Base-by-base conservation (phyloP, 2,329 filamentous ascomycete genomes). In the Plenodomus biglobosus region DNA sequence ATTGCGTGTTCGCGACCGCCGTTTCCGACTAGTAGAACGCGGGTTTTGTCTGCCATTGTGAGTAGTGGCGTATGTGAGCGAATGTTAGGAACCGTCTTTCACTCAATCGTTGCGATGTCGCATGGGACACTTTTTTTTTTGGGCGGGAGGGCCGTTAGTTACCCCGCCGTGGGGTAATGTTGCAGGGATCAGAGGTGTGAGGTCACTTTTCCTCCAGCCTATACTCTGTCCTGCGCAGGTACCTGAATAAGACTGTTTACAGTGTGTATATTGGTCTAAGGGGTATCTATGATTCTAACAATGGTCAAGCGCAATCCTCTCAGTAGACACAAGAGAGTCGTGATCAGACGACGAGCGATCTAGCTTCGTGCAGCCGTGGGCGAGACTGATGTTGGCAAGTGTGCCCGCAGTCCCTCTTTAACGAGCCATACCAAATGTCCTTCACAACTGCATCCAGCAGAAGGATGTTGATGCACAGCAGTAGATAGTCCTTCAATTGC, bases 1-100 rank as follows among this genome's bases (percentile, higher is more conserved):
- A 96, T 82, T 39, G 92, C 90, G 75, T 97, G 91, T 76, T 99
- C 94, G 64, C 94, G 86, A 62, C 92, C 94, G 59, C 94, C 94
- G 69, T 92, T 95, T 66, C 94, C 92, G 58, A 97, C 85, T 55
- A 97, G 85, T 55, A 97, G 85, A 61, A 96, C 57, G 43, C 63
- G 64, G 18, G 69, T 52, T 46, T 62, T 53, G 30, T 57, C 51
- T 42, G 60, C 22, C 67, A 70, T 70, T 58, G 39, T 48, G 40
- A 40, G 41, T 18, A 18, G 6, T 21, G 21, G 18, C 13, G 21
- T 17, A 18, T 48, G 38, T 48, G 34, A 22, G 35, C n/a, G 38
- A 10, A 36, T 35, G 24, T 42, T 39, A 17, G 40, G 44, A 30
- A 30, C 19, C 40, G n/a, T n/a, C n/a, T n/a, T n/a, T n/a, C n/a